A percentile compares a stretch with the other conserved stretches of the same genome.
phyloP scores from a whole-genome alignment of 495 filamentous ascomycete genomes.

The Trichoderma virens region DNA sequence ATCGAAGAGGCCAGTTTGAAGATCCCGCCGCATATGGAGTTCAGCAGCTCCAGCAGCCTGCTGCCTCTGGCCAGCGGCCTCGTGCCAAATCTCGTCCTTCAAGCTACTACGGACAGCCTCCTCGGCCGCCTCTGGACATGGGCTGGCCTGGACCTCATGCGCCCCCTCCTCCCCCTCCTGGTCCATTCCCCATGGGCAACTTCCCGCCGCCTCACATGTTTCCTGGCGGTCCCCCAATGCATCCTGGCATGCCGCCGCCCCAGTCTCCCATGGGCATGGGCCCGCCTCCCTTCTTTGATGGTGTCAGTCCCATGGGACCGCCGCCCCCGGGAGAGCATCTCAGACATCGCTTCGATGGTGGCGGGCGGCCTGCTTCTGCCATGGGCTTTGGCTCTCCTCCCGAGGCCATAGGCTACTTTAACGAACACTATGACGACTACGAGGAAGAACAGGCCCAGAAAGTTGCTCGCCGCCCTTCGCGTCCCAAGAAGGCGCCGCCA shows the following conservation, averaged over 20 bases:
- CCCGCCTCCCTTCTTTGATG: slow-evolving; percentile 21
- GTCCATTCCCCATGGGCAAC: not conserved
- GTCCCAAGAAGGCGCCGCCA: slow-evolving; percentile 27
- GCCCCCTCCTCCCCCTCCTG: not conserved
- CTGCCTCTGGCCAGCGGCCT: slow-evolving; percentile 5
- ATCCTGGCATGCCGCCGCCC: not conserved
- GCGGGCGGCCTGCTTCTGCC: slow-evolving; percentile 30
- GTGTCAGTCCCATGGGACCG: slow-evolving; percentile 14
- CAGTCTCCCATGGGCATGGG: slow-evolving; percentile 9
- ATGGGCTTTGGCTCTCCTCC: slow-evolving; percentile 31
- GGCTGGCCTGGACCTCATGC: not conserved
- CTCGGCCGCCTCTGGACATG: not conserved
- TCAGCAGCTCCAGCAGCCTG: slow-evolving; percentile 11
- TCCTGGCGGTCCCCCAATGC: slow-evolving; percentile 13
- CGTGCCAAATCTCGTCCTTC: slow-evolving; percentile 7
- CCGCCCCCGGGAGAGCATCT: slow-evolving; percentile 19
- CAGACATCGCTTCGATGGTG: slow-evolving; percentile 25
- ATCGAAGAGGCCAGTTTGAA: slow-evolving; percentile 4
- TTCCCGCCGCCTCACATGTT: slow-evolving; percentile 17
- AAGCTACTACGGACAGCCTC: slow-evolving; percentile 9
- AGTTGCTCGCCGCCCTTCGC: slow-evolving; percentile 31
- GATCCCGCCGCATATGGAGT: slow-evolving; percentile 4
- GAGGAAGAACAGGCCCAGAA: slow-evolving; percentile 21
- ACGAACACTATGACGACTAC: slow-evolving; percentile 8
- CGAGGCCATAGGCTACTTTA: slow-evolving; percentile 14